phyloP scores from a whole-genome alignment of 208 protist species.

The Acanthamoeba healyi region DNA sequence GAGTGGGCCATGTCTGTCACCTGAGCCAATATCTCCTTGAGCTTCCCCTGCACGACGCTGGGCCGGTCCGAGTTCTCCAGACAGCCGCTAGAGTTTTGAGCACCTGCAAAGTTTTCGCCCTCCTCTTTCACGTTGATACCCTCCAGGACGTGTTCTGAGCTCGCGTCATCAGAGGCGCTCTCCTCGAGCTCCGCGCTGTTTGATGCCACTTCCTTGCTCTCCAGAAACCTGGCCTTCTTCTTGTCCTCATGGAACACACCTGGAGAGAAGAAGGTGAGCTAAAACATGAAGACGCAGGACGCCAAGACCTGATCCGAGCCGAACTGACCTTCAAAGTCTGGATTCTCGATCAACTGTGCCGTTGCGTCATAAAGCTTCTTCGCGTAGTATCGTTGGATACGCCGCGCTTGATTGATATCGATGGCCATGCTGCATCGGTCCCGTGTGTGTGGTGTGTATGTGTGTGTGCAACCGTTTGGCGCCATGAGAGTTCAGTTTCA shows the following conservation, averaged over 20 bases:
- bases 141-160: too few relatives aligned
- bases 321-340: neutral
- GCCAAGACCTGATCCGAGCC: neutral
- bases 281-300: neutral
- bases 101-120: neutral
- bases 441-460: neutral
- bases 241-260: constrained; percentile 30
- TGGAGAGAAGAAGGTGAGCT: neutral
- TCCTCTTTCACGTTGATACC: neutral
- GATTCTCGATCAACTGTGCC: neutral
- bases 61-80: neutral
- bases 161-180: too few relatives aligned
- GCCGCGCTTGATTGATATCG: neutral
- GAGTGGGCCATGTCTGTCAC: neutral
- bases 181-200: too few relatives aligned
- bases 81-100: neutral
- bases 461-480: neutral
- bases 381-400: constrained; percentile 2
- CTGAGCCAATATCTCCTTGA: neutral
- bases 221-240: constrained; percentile 11
- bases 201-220: neutral
- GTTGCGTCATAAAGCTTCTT: constrained; percentile 4
- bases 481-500: too few relatives aligned
- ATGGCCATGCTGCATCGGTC: neutral
- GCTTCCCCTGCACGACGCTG: constrained; percentile 19